Base-by-base conservation (phyloP, 2,329 filamentous ascomycete species). In the Chaetothyriales sp. region DNA sequence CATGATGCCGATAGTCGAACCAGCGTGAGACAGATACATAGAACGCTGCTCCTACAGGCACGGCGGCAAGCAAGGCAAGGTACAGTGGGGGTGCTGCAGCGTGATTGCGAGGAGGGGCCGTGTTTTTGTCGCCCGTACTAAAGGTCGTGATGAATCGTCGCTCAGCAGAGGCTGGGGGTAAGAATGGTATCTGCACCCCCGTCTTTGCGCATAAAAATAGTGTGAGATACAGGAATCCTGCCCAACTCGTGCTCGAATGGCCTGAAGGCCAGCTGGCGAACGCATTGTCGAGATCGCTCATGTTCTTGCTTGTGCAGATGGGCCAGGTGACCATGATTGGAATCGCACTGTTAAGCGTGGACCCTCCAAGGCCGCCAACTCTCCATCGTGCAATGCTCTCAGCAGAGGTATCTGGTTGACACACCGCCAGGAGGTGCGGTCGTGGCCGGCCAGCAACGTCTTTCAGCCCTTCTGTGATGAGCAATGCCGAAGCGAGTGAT, bases 1-100 rank as follows among this genome's bases (percentile, higher is more conserved):
- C 89, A 65, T 90, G 86, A 67, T 97, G 90, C 43, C 86, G 81
- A 70, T 83, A 94, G 66, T 95, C 83, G 54, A 83, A 89, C 77
- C 84, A 97, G 9, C 90, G 84, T 1, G 87, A 90, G 25, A 82
- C 80, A n/a, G 83, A 77, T 56, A 95, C 85, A 70, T 89, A 95
- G 56, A 89, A 77, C 4, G 89, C 84, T 1, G 79, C 72, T 52
- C 81, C 83, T 57, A 89, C 77, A 2, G 89, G 89, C 1, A 86
- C 67, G 18, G 88, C 71, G 13, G 56, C 58, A 33, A 90, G 66
- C 45, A 83, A 70, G 10, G 94, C 74, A 2, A 92, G 80, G 63
- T 88, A 90, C 6, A 89, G 71, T 0, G 89, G 89, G 0, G 89
- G 88, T 0, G 89, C 85, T 1, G 89, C 89, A 3, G 85, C 85